Percentiles rank a stretch among this genome's conserved stretches.
Conservation (phyloP, 2,329 filamentous ascomycete genomes). For the Mycogone perniciosa region DNA sequence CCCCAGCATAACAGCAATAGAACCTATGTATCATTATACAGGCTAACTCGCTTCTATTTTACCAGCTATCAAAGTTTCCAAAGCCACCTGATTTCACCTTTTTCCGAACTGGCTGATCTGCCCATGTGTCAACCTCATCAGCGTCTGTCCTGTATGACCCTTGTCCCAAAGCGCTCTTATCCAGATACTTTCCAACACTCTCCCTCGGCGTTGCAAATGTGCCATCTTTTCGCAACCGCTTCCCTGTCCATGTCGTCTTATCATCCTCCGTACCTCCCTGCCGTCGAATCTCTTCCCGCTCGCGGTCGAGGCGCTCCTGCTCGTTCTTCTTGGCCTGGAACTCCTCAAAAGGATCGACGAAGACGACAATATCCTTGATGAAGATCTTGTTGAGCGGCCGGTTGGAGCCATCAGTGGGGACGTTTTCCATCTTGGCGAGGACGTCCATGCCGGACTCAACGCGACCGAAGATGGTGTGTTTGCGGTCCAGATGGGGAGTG, state of each 20-base stretch:
- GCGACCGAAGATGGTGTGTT: constrained; percentile 93
- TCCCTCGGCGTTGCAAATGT: constrained; percentile 43
- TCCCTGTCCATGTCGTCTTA: constrained; percentile 91
- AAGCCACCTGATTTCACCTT: constrained; percentile 75
- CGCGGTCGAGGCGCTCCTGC: constrained; percentile 50
- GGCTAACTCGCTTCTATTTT: constrained; percentile 18
- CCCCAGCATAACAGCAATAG: neutral
- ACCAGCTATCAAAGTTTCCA: constrained; percentile 95
- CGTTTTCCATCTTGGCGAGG: constrained; percentile 69
- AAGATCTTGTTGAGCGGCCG: constrained; percentile 70
- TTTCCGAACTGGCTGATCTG: constrained; percentile 65
- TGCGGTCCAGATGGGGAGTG: constrained; percentile 79
- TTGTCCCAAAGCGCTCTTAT: constrained; percentile 40
- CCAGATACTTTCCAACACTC: constrained; percentile 75
- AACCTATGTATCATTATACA: no score
- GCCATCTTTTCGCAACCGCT: constrained; percentile 68
- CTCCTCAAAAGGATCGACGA: constrained; percentile 92
- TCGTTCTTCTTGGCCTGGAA: constrained; percentile 71
- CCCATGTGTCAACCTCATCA: constrained; percentile 57
- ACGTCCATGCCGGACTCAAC: constrained; percentile 71
- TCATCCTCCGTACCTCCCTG: constrained; percentile 79
- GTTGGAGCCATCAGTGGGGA: constrained; percentile 67
- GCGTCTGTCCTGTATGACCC: constrained; percentile 53
- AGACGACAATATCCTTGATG: constrained; percentile 78
- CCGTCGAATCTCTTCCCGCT: constrained; percentile 55